Base-by-base conservation (phyloP, 345 rosid genomes). In the Euphorbia peplus region DNA sequence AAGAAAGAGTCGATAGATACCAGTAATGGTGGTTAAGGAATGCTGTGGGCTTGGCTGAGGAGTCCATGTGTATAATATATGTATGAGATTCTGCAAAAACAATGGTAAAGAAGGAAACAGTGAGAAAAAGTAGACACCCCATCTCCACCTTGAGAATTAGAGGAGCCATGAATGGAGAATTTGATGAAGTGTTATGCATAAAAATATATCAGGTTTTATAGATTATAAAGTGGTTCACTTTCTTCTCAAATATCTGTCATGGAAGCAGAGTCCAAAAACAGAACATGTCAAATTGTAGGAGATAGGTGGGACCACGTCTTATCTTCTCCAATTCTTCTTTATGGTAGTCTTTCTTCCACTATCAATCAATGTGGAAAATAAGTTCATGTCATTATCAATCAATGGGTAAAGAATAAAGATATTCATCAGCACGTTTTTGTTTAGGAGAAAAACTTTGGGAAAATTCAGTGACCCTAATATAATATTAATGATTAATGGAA, bases 21-120 rank as follows among this genome's bases (percentile, higher is more conserved):
- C 84, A 81, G 60, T 14, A 62, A 24, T 81, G 79, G 70, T 72
- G 78, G 65, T 68, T 66, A 18, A 65, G 52, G 47, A 73, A 79
- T 37, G 74, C 64, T 37, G 60, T 64, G 22, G 80, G 79, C 77
- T 68, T 79, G 60, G 73, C 77, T 55, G 75, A 54, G 13, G 21
- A 16, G 73, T 79, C 79, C 83, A 75, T 79, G 51, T 68, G 79
- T 41, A 79, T 60, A 39, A 79, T 72, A 52, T 69, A 69, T 44
- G 77, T 72, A 25, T 32, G 59, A 42, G 78, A 16, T 29, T 29
- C 7, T 58, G 62, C 22, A 67, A 35, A 44, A 12, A 18, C 50
- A 44, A 5, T 2, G 50, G 15, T 44, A 44, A 44, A 44, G 18
- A 44, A 44, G 74, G 69, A 71, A 72, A 74, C 3, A 11, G 62